These are phyloP conservation scores for Trichoderma endophyticum DNA, from an alignment of 2,329 filamentous ascomycete genomes.

Conservation along the genomic window DNA sequence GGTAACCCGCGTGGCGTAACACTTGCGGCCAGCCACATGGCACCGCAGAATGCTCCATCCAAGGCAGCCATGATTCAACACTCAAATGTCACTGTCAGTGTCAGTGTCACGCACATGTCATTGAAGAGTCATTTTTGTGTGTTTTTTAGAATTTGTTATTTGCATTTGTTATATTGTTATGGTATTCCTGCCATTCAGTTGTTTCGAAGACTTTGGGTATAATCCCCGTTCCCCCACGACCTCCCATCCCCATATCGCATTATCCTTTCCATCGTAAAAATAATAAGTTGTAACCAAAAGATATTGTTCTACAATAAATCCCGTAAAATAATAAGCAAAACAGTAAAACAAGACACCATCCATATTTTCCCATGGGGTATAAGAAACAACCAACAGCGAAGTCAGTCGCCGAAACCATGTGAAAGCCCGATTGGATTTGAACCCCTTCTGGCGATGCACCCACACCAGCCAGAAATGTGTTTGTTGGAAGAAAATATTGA, in stretches of 20 bases:
- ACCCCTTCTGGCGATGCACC: not conserved
- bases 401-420: not conserved
- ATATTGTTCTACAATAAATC: conserved; percentile 7
- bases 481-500: not conserved
- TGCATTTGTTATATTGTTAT: conserved; percentile 25
- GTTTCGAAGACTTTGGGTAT: not conserved
- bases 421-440: not conserved
- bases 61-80: not conserved
- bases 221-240: not conserved
- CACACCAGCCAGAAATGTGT: not conserved
- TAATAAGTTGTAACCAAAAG: not conserved
- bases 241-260: not conserved
- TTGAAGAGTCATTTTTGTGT: not conserved
- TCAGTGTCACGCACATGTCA: not conserved
- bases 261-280: conserved; percentile 2
- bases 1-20: not conserved
- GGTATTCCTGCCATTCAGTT: conserved; percentile 39
- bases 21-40: not conserved
- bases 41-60: not conserved
- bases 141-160: not conserved
- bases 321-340: not conserved
- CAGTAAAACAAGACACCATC: not conserved
- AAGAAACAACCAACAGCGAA: not conserved
- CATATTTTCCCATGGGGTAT: conserved; percentile 1
- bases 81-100: not conserved